phyloP scores from a whole-genome alignment of 352 stramenopile genomes.

The Halophytophthora batemanensis region DNA sequence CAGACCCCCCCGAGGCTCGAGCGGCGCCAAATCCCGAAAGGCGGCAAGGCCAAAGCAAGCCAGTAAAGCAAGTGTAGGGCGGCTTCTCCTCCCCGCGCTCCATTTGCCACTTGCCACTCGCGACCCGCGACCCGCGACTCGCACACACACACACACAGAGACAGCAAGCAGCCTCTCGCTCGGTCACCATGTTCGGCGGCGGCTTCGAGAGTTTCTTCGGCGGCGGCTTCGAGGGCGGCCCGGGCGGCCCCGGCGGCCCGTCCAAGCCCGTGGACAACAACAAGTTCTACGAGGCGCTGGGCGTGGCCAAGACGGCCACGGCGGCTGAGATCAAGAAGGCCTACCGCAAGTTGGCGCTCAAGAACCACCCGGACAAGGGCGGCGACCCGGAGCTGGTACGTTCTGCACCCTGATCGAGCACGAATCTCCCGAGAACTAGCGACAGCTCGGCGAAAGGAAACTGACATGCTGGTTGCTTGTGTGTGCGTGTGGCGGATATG shows the following conservation, averaged over 20 bases:
- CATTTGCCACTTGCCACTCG: too few relatives aligned
- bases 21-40: too few relatives aligned
- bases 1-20: too few relatives aligned
- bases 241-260: conserved; percentile 30
- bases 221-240: conserved; percentile 60
- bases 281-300: conserved; percentile 88
- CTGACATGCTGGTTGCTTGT: conserved; percentile 10
- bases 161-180: too few relatives aligned
- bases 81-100: too few relatives aligned
- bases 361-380: conserved; percentile 98
- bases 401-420: not conserved
- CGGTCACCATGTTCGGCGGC: conserved; percentile 82
- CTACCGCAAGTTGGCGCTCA: conserved; percentile 88
- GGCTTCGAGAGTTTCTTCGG: conserved; percentile 87
- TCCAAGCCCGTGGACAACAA: conserved; percentile 82
- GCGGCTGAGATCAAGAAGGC: conserved; percentile 89
- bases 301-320: conserved; percentile 81
- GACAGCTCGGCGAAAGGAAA: not conserved
- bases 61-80: too few relatives aligned
- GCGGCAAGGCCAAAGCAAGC: too few relatives aligned
- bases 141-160: too few relatives aligned
- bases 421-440: too few relatives aligned
- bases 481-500: conserved; percentile 8
- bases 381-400: conserved; percentile 92
- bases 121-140: too few relatives aligned